phyloP scores from a whole-genome alignment of 1,139 yeast genomes.

The Pichia sp. region DNA sequence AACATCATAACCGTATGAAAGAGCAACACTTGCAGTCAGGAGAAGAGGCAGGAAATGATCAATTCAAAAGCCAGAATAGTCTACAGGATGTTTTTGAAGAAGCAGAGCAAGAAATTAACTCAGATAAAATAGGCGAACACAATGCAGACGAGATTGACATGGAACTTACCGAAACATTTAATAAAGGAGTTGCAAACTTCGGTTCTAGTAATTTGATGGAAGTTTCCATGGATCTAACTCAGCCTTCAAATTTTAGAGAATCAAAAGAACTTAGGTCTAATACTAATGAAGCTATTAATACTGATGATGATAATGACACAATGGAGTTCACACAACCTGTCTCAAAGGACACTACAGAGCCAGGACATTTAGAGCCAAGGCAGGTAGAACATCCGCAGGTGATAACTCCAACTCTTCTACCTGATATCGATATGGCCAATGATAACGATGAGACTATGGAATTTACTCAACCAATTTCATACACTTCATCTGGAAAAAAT shows the following conservation, averaged over 20 bases:
- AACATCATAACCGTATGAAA: slow-evolving; percentile 16
- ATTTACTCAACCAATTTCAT: slow-evolving; percentile 8
- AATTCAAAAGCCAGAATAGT: slow-evolving; percentile 4
- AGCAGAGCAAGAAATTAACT: slow-evolving; percentile 8
- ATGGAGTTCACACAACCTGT: slow-evolving; percentile 17
- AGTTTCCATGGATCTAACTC: slow-evolving; percentile 10
- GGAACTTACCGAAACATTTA: slow-evolving; percentile 22
- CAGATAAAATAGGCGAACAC: neutral
- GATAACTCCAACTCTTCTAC: neutral
- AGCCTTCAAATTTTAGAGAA: neutral
- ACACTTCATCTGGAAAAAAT: neutral
- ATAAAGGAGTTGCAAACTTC: neutral
- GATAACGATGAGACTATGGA: slow-evolving; percentile 12
- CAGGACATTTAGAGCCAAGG: neutral
- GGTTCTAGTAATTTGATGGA: neutral
- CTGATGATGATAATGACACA: slow-evolving; percentile 3
- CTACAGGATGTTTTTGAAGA: slow-evolving; percentile 17
- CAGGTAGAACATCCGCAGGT: neutral
- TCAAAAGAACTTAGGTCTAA: neutral
- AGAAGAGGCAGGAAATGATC: slow-evolving; percentile 1
- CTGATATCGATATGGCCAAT: neutral
- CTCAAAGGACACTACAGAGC: neutral
- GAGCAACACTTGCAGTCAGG: slow-evolving; percentile 1
- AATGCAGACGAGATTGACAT: slow-evolving; percentile 14
- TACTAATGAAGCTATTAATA: neutral